Conservation (phyloP, 2,329 filamentous ascomycete species). For the Monilinia fructicola region DNA sequence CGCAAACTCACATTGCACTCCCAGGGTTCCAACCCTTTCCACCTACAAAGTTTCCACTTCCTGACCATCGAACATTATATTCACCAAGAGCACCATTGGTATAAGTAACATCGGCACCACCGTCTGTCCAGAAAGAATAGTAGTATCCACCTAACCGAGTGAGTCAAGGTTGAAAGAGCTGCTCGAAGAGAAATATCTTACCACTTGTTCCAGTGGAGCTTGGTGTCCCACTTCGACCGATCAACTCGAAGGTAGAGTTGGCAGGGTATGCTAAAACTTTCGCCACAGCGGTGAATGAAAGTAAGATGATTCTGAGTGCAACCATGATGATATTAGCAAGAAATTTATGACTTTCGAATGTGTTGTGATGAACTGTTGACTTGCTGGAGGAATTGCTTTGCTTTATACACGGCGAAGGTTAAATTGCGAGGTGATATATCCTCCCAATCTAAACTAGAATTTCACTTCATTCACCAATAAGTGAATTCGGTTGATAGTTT, state of each 20-base stretch:
- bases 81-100: constrained; percentile 52
- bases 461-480: not conserved
- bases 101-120: constrained; percentile 51
- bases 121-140: constrained; percentile 61
- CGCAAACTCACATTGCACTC: constrained; percentile 28
- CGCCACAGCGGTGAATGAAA: not conserved
- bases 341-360: not conserved
- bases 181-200: not conserved
- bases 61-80: constrained; percentile 52
- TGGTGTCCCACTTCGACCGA: constrained; percentile 12
- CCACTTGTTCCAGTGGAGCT: constrained; percentile 20
- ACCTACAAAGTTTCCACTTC: constrained; percentile 48
- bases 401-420: not conserved
- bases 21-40: constrained; percentile 53
- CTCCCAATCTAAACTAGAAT: not conserved
- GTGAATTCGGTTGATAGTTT: not conserved
- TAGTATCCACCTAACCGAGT: constrained; percentile 40
- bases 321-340: not conserved
- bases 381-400: not conserved
- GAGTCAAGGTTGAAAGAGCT: not conserved
- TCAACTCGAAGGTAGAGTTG: not conserved
- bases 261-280: constrained; percentile 5
- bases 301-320: not conserved
- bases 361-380: not conserved
- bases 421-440: not conserved